A percentile compares a stretch with the other conserved stretches of the same genome.
These are phyloP conservation scores for Trichoderma sp. DNA, from an alignment of 2,329 filamentous ascomycete genomes.

Conservation along the genomic window DNA sequence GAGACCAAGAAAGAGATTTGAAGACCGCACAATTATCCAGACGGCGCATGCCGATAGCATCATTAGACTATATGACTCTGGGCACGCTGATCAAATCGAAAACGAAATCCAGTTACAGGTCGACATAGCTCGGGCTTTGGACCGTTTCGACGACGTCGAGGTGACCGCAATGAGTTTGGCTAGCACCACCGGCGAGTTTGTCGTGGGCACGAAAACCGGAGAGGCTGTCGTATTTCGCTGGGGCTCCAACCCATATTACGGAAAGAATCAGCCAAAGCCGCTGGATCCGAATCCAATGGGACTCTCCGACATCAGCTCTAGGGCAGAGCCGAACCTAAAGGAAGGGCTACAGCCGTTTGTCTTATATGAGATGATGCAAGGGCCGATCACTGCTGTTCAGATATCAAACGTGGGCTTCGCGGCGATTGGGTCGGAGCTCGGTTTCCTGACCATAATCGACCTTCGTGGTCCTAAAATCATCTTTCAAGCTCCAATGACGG, in stretches of 20 bases:
- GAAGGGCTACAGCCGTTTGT: constrained; percentile 79
- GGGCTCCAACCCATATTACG: constrained; percentile 74
- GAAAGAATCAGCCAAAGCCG: constrained; percentile 54
- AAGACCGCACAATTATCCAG: constrained; percentile 79
- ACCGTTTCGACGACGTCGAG: constrained; percentile 72
- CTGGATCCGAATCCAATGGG: constrained; percentile 63
- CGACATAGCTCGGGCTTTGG: constrained; percentile 79
- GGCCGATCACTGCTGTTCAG: constrained; percentile 73
- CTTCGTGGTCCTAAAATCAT: constrained; percentile 84
- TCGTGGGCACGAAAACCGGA: constrained; percentile 75
- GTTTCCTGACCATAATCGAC: constrained; percentile 79
- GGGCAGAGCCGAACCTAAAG: constrained; percentile 70
- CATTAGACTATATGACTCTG: constrained; percentile 88
- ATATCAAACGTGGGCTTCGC: constrained; percentile 94
- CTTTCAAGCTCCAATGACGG: constrained; percentile 67
- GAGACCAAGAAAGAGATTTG: constrained; percentile 71
- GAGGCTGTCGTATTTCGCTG: constrained; percentile 86
- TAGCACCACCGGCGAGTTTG: constrained; percentile 78
- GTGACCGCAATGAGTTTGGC: constrained; percentile 79
- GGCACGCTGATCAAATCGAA: constrained; percentile 90
- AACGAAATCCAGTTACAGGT: constrained; percentile 79
- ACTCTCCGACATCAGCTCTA: constrained; percentile 69
- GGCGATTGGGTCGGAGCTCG: constrained; percentile 79
- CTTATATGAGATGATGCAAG: constrained; percentile 80
- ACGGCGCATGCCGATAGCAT: constrained; percentile 89